Evolutionary conservation across 108 stramenopile species (phyloP).

Genomic region (Asterionellopsis glacialis): DNA sequence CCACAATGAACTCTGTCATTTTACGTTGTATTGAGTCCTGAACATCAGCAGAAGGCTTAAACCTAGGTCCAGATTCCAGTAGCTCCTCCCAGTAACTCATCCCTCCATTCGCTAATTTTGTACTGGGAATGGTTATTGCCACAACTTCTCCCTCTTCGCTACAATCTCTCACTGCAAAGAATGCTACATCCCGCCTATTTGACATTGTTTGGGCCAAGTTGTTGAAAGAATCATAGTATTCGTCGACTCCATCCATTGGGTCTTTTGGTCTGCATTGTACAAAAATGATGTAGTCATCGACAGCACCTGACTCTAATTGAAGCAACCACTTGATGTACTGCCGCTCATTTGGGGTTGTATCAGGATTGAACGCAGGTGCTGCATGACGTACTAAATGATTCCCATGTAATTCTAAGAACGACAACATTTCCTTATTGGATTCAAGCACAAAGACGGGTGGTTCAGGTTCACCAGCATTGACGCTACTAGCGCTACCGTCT

Average conservation of each 20-base stretch:
- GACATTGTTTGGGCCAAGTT: neutral
- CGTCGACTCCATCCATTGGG: neutral
- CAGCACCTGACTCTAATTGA: neutral
- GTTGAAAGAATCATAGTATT: neutral
- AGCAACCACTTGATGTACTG: neutral
- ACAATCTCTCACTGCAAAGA: neutral
- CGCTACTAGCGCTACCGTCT: too few relatives aligned
- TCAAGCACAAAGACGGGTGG: neutral
- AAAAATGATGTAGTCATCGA: constrained; percentile 1
- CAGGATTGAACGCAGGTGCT: constrained; percentile 7
- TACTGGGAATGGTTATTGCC: neutral
- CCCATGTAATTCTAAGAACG: neutral
- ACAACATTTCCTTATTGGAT: neutral
- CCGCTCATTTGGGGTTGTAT: constrained; percentile 3
- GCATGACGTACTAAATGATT: neutral
- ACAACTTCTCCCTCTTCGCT: too few relatives aligned
- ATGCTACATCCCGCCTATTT: constrained; percentile 1
- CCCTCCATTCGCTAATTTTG: neutral
- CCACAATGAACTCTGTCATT: constrained; percentile 17
- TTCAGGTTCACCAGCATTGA: too few relatives aligned
- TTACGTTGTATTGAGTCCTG: neutral
- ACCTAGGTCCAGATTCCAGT: neutral
- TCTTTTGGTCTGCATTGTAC: neutral
- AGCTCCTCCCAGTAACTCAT: neutral
- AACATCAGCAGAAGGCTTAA: neutral